Evolutionary conservation across 1,284 basidiomycete species (phyloP).

Genomic region (Apiotrichum gracile): DNA sequence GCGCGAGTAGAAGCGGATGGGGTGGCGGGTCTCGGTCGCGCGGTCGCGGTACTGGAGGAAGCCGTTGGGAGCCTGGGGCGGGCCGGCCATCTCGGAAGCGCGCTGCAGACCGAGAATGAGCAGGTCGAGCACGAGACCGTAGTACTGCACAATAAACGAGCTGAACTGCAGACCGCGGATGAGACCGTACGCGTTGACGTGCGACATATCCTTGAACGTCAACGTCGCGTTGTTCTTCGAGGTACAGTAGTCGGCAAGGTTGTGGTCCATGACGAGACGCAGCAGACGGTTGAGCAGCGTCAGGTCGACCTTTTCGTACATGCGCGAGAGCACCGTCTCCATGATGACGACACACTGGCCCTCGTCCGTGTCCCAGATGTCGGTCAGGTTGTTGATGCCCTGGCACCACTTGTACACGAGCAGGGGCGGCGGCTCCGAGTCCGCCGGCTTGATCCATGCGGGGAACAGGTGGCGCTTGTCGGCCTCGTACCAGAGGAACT

Average conservation of each 20-base stretch:
- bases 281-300: constrained; percentile 88
- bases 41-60: constrained; percentile 93
- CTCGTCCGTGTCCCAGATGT: constrained; percentile 94
- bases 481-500: constrained; percentile 68
- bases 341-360: constrained; percentile 96
- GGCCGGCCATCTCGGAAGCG: constrained; percentile 94
- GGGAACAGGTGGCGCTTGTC: constrained; percentile 96
- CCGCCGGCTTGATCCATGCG: constrained; percentile 94
- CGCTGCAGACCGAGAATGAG: constrained; percentile 89
- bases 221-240: constrained; percentile 93
- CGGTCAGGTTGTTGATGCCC: constrained; percentile 60
- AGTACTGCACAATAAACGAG: constrained; percentile 95
- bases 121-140: constrained; percentile 82
- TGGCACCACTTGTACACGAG: constrained; percentile 82
- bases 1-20: constrained; percentile 88
- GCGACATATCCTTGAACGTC: constrained; percentile 74
- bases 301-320: constrained; percentile 95
- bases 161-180: constrained; percentile 95
- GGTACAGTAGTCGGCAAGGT: constrained; percentile 95
- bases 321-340: constrained; percentile 92
- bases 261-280: constrained; percentile 91
- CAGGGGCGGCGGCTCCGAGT: constrained; percentile 90
- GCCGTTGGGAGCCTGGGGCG: constrained; percentile 89
- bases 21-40: constrained; percentile 85
- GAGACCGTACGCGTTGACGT: constrained; percentile 57